Conservation (phyloP, 23 red algal genomes). For the Gracilaria vermiculophylla region DNA sequence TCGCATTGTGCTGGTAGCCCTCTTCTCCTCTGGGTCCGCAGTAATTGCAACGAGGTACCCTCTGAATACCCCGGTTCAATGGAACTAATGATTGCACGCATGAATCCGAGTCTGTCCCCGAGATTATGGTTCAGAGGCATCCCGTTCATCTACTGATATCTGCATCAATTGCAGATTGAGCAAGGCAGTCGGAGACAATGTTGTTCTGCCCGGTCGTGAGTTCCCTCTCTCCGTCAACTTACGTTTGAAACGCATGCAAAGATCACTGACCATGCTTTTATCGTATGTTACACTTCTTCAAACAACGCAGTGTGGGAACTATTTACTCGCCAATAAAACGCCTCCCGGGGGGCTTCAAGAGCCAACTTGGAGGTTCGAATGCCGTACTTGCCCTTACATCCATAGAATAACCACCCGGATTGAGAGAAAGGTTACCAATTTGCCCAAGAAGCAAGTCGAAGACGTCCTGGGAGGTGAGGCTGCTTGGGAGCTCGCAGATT, state of each 20-base stretch:
- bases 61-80: no score
- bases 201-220: constrained; percentile 56
- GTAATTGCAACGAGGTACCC: no score
- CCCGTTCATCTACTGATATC: not conserved
- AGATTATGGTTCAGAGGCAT: no score
- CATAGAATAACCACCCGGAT: constrained; percentile 59
- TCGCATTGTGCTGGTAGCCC: no score
- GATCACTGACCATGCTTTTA: not conserved
- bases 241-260: not conserved
- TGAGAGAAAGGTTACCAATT: constrained; percentile 55
- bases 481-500: constrained; percentile 62
- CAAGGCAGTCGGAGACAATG: not conserved
- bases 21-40: no score
- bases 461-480: constrained; percentile 86
- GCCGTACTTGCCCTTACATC: constrained; percentile 76
- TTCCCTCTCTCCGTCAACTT: not conserved
- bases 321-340: constrained; percentile 20
- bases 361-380: constrained; percentile 49
- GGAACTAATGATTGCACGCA: no score
- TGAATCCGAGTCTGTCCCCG: no score
- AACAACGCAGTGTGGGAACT: constrained; percentile 39
- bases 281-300: not conserved
- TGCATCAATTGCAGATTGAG: not conserved
- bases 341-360: not conserved
- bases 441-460: constrained; percentile 72